phyloP scores from a whole-genome alignment of 768 basidiomycete genomes.

The Lactarius hengduanensis region DNA sequence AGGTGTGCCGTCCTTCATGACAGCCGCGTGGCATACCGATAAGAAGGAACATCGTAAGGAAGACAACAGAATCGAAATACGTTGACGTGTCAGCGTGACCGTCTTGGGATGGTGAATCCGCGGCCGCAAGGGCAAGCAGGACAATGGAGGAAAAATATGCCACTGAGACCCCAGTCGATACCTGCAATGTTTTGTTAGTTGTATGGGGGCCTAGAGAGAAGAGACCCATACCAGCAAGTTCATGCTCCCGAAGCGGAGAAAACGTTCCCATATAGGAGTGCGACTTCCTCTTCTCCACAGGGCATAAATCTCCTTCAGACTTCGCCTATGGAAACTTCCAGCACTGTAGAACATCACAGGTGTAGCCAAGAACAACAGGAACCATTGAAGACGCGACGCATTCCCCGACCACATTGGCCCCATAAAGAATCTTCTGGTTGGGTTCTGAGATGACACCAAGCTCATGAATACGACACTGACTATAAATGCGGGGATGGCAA shows the following conservation, averaged over 20 bases:
- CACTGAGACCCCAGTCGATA: slow-evolving; percentile 67
- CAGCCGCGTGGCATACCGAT: slow-evolving; percentile 44
- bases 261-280: slow-evolving; percentile 52
- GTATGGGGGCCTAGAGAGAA: slow-evolving; percentile 10
- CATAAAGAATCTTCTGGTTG: slow-evolving; percentile 52
- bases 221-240: slow-evolving; percentile 59
- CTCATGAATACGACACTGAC: slow-evolving; percentile 77
- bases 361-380: slow-evolving; percentile 63
- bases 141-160: slow-evolving; percentile 77
- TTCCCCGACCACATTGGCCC: slow-evolving; percentile 63
- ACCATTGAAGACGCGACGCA: slow-evolving; percentile 58
- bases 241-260: slow-evolving; percentile 82
- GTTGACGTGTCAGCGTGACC: slow-evolving; percentile 56
- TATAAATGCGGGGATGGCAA: slow-evolving; percentile 78
- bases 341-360: slow-evolving; percentile 71
- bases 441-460: slow-evolving; percentile 49
- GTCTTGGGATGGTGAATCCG: slow-evolving; percentile 38
- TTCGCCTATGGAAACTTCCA: slow-evolving; percentile 53
- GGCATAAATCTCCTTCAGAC: slow-evolving; percentile 52
- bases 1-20: slow-evolving; percentile 4
- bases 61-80: slow-evolving; percentile 81
- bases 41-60: slow-evolving; percentile 78
- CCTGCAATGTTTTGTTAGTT: slow-evolving; percentile 31
- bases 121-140: slow-evolving; percentile 59
- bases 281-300: slow-evolving; percentile 59